Base-by-base conservation (phyloP, 2,329 filamentous ascomycete genomes). In the Pseudopithomyces maydicus region DNA sequence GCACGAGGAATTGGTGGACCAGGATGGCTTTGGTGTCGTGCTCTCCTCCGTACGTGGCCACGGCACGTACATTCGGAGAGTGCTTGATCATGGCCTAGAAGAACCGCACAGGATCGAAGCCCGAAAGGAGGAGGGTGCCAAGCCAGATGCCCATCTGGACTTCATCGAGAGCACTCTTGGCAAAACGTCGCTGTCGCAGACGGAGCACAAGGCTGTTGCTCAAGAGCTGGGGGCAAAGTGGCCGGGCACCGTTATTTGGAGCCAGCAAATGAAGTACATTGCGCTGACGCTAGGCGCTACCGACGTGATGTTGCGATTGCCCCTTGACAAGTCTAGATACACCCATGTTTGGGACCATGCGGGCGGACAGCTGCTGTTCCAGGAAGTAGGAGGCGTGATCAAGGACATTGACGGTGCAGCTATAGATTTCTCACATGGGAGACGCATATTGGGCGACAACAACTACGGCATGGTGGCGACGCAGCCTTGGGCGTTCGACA, bases 291-390 rank as follows among this genome's bases (percentile, higher is more conserved):
- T 84, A 0, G 82, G 81, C 14, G 78, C 78, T 23, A 79, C 79
- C 26, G 79, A 82, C 61, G 77, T 81, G 23, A 76, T 82, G 65
- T 64, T 85, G 15, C 79, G 82, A 42, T 78, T 83, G 23, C 80
- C 81, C 8, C 74, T 73, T 52, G 75, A 76, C 3, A 61, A 71
- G 32, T 68, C 71, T 8, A 77, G 82, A 58, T 80, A 77, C 45
- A 81, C 80, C 0, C 78, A 79, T 55, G 73, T 83, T n/a, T 85
- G 82, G 82, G 83, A 85, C 66, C 83, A 85, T 68, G 81, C 81
- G 1, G 82, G 82, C 5, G 82, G 82, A 0, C 79, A 82, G 62
- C 66, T 85, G 23, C 76, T 85, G 42, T 80, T 77, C 52, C 69
- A 79, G 54, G 83, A 85, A 64, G 75, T 79, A 1, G 83, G 83